Percentiles rank a stretch among this genome's conserved stretches.
Conservation (phyloP, 495 filamentous ascomycete genomes). For the Mycothermus thermophilus region DNA sequence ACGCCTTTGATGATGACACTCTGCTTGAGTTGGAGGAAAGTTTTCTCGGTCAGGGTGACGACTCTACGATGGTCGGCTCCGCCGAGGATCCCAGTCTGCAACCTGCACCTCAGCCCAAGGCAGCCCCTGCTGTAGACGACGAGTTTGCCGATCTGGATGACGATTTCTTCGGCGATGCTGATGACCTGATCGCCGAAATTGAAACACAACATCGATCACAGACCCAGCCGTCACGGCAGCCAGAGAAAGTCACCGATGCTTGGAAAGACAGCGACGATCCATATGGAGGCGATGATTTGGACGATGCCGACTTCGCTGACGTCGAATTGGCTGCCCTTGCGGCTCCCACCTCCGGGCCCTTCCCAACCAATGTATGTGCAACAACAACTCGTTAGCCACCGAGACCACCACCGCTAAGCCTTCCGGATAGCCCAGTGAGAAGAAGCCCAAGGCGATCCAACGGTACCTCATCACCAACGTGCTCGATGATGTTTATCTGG, state of each 20-base stretch:
- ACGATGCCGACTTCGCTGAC: conserved; percentile 55
- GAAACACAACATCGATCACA: conserved; percentile 15
- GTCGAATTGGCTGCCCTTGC: conserved; percentile 40
- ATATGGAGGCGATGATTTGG: conserved; percentile 49
- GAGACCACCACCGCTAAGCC: no score
- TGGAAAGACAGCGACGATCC: conserved; percentile 19
- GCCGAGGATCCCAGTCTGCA: no score
- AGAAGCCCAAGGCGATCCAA: conserved; percentile 58
- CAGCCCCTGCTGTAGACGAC: no score
- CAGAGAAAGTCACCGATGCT: background rate
- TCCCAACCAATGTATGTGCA: conserved; percentile 38
- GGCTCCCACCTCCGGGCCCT: conserved; percentile 8
- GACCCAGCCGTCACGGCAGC: background rate
- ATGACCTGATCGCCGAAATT: conserved; percentile 41
- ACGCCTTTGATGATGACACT: conserved; percentile 37
- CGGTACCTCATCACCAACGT: conserved; percentile 67
- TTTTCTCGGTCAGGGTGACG: conserved; percentile 34
- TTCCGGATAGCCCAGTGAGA: no score
- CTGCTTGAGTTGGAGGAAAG: conserved; percentile 37
- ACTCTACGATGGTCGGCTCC: conserved; percentile 34
- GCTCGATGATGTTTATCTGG: conserved; percentile 49
- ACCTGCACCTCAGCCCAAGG: no score
- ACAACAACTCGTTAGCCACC: conserved; percentile 11
- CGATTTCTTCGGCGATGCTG: conserved; percentile 45
- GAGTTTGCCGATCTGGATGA: conserved; percentile 50